These are phyloP conservation scores for Detonula confervacea DNA, from an alignment of 352 stramenopile species.

Conservation along the genomic window DNA sequence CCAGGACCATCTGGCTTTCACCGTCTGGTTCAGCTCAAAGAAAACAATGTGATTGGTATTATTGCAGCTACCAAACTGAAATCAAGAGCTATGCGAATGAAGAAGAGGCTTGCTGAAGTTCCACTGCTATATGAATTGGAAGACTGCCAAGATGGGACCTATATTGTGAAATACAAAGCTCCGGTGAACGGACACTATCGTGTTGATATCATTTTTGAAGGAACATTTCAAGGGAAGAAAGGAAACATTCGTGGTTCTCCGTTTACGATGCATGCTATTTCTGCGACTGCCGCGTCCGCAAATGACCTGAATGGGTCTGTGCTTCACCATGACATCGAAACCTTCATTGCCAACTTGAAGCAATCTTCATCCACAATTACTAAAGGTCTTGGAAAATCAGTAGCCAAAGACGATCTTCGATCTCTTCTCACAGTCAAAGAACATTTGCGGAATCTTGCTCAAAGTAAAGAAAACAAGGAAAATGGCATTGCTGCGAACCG, in stretches of 20 bases:
- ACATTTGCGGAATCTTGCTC: conserved; percentile 74
- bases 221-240: conserved; percentile 92
- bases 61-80: conserved; percentile 44
- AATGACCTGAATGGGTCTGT: conserved; percentile 71
- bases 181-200: conserved; percentile 88
- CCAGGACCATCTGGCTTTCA: not conserved
- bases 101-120: conserved; percentile 23
- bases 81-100: conserved; percentile 43
- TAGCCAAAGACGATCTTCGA: conserved; percentile 77
- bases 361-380: conserved; percentile 28
- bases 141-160: conserved; percentile 94
- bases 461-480: conserved; percentile 61
- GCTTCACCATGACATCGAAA: conserved; percentile 34
- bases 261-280: conserved; percentile 77
- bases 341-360: conserved; percentile 46
- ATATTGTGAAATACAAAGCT: conserved; percentile 91
- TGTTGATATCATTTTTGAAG: conserved; percentile 90
- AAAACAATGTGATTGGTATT: conserved; percentile 30
- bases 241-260: conserved; percentile 93
- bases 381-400: conserved; percentile 48
- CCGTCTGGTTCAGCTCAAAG: conserved; percentile 8
- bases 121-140: conserved; percentile 30
- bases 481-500: conserved; percentile 74
- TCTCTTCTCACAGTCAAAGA: conserved; percentile 86
- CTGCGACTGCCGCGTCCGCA: conserved; percentile 58